Evolutionary conservation across 2,329 filamentous ascomycete species (phyloP).

Genomic region (Fusarium floridanum): DNA sequence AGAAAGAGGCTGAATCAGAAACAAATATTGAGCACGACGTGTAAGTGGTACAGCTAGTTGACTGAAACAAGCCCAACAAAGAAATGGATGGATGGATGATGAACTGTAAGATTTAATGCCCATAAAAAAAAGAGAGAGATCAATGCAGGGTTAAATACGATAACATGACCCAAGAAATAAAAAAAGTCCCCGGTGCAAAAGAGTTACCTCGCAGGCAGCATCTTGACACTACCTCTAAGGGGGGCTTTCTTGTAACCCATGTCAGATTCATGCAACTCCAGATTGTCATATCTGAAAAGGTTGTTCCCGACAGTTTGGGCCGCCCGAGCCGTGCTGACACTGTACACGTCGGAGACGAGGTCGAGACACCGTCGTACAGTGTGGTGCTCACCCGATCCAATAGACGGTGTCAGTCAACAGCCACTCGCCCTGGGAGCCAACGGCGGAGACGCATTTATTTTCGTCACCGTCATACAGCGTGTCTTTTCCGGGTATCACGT

Average conservation of each 20-base stretch:
- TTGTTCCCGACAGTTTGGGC: conserved; percentile 44
- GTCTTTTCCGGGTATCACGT: conserved; percentile 29
- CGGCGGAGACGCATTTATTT: conserved; percentile 40
- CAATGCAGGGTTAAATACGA: conserved; percentile 40
- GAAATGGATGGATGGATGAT: background rate
- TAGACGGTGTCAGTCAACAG: conserved; percentile 20
- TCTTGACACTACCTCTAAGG: conserved; percentile 27
- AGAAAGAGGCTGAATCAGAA: conserved; percentile 38
- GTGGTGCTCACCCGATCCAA: conserved; percentile 35
- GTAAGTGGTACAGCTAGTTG: conserved; percentile 29
- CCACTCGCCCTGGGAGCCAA: conserved; percentile 46
- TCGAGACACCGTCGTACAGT: conserved; percentile 27
- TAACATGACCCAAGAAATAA: background rate
- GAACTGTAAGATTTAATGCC: background rate
- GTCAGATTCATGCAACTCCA: conserved; percentile 40
- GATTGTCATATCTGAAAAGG: conserved; percentile 43
- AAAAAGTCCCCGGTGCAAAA: conserved; percentile 21
- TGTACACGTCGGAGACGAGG: conserved; percentile 38
- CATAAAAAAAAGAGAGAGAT: conserved; percentile 9
- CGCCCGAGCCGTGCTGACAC: conserved; percentile 40
- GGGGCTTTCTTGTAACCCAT: conserved; percentile 20
- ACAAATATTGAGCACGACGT: conserved; percentile 27
- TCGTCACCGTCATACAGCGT: conserved; percentile 40
- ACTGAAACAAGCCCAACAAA: conserved; percentile 14
- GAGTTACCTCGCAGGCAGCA: conserved; percentile 21